Conservation (phyloP, 768 basidiomycete species). For the Hypholoma fasciculare region DNA sequence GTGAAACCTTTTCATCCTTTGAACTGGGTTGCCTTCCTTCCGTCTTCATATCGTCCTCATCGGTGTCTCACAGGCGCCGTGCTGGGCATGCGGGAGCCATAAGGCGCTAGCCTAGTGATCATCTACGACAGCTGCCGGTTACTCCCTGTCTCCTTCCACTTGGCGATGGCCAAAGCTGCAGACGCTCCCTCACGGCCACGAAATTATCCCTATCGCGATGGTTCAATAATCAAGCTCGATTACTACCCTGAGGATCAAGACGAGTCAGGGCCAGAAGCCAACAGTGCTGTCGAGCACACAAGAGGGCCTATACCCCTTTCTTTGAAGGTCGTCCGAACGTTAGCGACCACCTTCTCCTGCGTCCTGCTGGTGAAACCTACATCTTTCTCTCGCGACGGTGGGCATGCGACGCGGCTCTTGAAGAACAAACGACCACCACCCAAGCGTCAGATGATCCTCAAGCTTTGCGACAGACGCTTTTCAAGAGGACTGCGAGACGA, state of each 20-base stretch:
- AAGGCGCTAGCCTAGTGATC: neutral
- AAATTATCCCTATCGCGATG: neutral
- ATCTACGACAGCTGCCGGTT: neutral
- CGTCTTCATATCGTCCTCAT: neutral
- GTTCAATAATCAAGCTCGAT: neutral
- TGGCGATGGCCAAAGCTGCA: neutral
- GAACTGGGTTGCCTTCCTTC: neutral
- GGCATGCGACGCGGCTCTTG: neutral
- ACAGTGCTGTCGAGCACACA: neutral
- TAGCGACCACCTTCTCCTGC: slow-evolving; percentile 16
- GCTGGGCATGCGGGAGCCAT: slow-evolving; percentile 5
- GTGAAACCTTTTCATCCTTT: neutral
- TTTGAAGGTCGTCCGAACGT: slow-evolving; percentile 10
- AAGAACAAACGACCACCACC: neutral
- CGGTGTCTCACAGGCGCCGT: neutral
- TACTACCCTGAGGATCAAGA: neutral
- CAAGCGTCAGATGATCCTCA: slow-evolving; percentile 7
- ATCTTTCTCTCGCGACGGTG: neutral
- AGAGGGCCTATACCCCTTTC: slow-evolving; percentile 6
- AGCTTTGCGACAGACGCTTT: slow-evolving; percentile 17
- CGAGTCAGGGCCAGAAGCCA: neutral
- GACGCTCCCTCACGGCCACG: neutral
- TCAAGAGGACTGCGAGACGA: slow-evolving; percentile 10
- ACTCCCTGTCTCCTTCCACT: neutral
- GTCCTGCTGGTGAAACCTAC: slow-evolving; percentile 12